Conservation (phyloP, 1,139 yeast genomes). For the Debaryomyces robertsiae region DNA sequence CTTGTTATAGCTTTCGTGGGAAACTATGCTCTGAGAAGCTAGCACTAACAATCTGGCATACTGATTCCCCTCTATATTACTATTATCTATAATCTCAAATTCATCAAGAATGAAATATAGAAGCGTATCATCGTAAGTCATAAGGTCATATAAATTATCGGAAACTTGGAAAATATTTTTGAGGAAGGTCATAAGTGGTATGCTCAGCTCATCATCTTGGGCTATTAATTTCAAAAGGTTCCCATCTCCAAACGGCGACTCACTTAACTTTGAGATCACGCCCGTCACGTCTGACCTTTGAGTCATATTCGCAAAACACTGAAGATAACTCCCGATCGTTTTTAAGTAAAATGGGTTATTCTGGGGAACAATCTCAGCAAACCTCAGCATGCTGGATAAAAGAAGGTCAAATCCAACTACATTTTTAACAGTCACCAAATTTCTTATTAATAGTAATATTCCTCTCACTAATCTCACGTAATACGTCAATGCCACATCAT, state of each 20-base stretch:
- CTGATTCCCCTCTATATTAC: slow-evolving; percentile 3
- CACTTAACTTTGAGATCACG: slow-evolving; percentile 2
- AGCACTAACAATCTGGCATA: slow-evolving; percentile 15
- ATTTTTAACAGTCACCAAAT: slow-evolving; percentile 16
- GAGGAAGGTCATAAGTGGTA: slow-evolving; percentile 14
- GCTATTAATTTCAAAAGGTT: slow-evolving; percentile 9
- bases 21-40: slow-evolving; percentile 18
- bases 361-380: slow-evolving; percentile 8
- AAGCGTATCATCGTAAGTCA: slow-evolving; percentile 13
- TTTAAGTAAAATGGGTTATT: slow-evolving; percentile 16
- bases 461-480: slow-evolving; percentile 26
- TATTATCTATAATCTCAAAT: slow-evolving; percentile 4
- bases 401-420: slow-evolving; percentile 13
- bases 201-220: slow-evolving; percentile 8
- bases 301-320: slow-evolving; percentile 26
- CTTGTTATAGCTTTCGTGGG: slow-evolving; percentile 28
- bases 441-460: slow-evolving; percentile 22
- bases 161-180: slow-evolving; percentile 9
- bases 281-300: slow-evolving; percentile 4
- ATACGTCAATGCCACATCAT: slow-evolving; percentile 1
- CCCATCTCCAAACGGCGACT: slow-evolving; percentile 6
- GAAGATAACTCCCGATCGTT: slow-evolving; percentile 22
- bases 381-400: slow-evolving; percentile 15
- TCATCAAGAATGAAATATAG: slow-evolving; percentile 11
- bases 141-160: slow-evolving; percentile 12